Percentiles rank a stretch among this genome's conserved stretches.
Evolutionary conservation across 495 filamentous ascomycete species (phyloP).

Genomic region (Penicillium antarcticum): DNA sequence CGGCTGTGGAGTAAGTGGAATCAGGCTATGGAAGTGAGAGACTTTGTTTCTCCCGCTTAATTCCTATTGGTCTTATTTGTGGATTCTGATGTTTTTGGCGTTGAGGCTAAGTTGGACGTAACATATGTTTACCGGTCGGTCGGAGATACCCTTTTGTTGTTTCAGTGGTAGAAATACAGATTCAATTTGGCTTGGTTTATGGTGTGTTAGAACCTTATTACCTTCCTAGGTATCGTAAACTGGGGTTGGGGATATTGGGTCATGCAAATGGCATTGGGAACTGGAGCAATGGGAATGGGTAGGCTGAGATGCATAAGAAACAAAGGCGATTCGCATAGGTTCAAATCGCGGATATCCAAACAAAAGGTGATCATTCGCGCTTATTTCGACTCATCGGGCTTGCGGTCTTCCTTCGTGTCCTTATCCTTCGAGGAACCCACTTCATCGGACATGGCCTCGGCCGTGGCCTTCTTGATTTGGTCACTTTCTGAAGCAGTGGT

Average conservation of each 20-base stretch:
- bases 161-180: constrained; percentile 3
- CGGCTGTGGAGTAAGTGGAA: constrained; percentile 15
- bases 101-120: neutral
- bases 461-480: constrained; percentile 66
- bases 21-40: too few species aligned
- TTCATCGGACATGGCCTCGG: constrained; percentile 48
- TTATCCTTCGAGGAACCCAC: constrained; percentile 22
- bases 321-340: neutral
- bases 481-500: constrained; percentile 63
- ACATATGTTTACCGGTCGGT: constrained; percentile 1
- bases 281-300: neutral
- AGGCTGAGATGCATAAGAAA: neutral
- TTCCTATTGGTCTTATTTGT: neutral
- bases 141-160: constrained; percentile 15
- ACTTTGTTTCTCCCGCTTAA: too few species aligned
- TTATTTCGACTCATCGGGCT: constrained; percentile 30
- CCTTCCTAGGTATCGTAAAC: constrained; percentile 12
- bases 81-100: constrained; percentile 8
- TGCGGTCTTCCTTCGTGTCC: constrained; percentile 23
- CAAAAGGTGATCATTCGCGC: constrained; percentile 1
- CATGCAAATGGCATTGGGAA: neutral
- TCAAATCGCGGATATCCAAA: constrained; percentile 6
- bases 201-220: neutral
- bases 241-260: neutral
- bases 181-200: constrained; percentile 5